A percentile compares a stretch with the other conserved stretches of the same genome.
Evolutionary conservation across 345 rosid genomes (phyloP).

Genomic region (Bruguiera parviflora): DNA sequence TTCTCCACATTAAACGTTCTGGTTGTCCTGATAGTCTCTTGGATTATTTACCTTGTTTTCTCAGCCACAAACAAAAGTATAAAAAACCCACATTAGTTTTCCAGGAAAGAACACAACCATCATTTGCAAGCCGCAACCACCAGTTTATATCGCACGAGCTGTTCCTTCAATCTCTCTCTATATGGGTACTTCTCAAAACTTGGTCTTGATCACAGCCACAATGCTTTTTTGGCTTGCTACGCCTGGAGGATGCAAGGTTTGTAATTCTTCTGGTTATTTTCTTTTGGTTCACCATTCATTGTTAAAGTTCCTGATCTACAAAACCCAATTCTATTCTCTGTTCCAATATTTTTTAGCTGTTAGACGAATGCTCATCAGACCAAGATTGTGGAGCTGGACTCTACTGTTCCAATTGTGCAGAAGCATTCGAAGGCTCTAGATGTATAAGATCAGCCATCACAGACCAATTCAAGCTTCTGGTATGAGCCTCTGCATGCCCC

Average conservation of each 20-base stretch:
- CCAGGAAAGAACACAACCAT: neutral
- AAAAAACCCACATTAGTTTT: neutral
- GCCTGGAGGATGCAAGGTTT: constrained; percentile 50
- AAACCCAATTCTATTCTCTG: too few species aligned
- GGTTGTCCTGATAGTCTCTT: neutral
- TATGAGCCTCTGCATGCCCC: constrained; percentile 6
- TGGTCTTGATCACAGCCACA: constrained; percentile 17
- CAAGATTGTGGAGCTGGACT: constrained; percentile 61
- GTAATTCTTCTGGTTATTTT: neutral
- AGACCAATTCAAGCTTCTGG: constrained; percentile 62
- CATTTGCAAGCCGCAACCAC: neutral
- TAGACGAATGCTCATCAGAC: constrained; percentile 50
- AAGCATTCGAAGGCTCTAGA: constrained; percentile 48
- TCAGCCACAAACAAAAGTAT: constrained; percentile 17
- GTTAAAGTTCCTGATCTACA: neutral
- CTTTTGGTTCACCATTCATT: neutral
- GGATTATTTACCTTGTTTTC: constrained; percentile 20
- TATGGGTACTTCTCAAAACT: constrained; percentile 27
- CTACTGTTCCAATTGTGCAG: constrained; percentile 48
- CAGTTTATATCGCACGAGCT: neutral
- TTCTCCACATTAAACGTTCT: neutral
- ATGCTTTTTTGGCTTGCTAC: constrained; percentile 20
- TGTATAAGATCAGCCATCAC: constrained; percentile 54
- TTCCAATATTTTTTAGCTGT: constrained; percentile 30
- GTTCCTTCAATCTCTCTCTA: neutral